Evolutionary conservation across 345 rosid genomes (phyloP).

Genomic region (Erucastrum elatum): DNA sequence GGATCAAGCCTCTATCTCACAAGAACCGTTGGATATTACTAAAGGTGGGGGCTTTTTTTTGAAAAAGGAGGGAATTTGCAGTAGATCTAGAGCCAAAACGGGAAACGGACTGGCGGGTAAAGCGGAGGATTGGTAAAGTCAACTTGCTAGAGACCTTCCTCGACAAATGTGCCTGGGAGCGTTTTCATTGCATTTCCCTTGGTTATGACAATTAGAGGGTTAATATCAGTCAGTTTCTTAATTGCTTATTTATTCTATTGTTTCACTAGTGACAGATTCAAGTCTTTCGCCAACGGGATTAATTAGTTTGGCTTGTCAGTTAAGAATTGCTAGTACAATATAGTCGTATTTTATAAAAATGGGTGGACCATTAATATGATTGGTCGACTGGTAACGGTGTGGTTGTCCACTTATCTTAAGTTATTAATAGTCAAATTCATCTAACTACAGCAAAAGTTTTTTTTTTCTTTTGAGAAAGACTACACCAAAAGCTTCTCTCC

Average conservation of each 20-base stretch:
- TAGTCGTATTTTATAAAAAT: not conserved
- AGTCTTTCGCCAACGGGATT: not conserved
- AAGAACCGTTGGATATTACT: too few species aligned
- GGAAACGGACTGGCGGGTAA: too few species aligned
- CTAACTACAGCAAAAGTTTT: not conserved
- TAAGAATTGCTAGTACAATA: not conserved
- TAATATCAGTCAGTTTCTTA: too few species aligned
- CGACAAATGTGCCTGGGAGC: too few species aligned
- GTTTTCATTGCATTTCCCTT: too few species aligned
- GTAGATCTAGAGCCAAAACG: too few species aligned
- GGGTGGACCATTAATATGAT: constrained; percentile 26
- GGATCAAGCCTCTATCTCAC: too few species aligned
- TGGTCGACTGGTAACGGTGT: constrained; percentile 37
- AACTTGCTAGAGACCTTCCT: too few species aligned
- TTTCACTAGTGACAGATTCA: not conserved
- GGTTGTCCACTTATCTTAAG: constrained; percentile 31
- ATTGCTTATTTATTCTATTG: not conserved
- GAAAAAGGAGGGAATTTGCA: too few species aligned
- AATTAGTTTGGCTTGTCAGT: not conserved
- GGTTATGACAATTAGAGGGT: too few species aligned
- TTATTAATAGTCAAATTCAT: constrained; percentile 23
- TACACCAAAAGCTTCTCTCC: constrained; percentile 28
- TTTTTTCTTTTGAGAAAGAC: not conserved
- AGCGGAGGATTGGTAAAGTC: too few species aligned
- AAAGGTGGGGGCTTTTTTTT: too few species aligned